Base-by-base conservation (phyloP, 2,329 filamentous ascomycete genomes). In the Plenodomus lindquistii region DNA sequence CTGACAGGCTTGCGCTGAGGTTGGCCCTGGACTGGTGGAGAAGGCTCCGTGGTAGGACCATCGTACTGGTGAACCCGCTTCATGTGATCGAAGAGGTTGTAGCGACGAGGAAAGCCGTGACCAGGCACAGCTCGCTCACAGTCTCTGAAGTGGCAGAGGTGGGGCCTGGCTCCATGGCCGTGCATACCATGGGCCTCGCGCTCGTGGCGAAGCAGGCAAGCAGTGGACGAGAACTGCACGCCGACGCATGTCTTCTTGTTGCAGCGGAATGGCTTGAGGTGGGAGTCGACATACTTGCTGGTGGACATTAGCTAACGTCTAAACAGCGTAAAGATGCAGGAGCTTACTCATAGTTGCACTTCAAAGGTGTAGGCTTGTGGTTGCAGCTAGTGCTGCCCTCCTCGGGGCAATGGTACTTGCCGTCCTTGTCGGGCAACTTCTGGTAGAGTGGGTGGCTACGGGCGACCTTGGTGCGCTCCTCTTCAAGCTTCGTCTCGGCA, bases 71-170 rank as follows among this genome's bases (percentile, higher is more conserved):
- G 93, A 7, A 97, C 92, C 54, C 93, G 87, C 77, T 91, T 90
- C 92, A 97, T 97, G 80, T 97, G 93, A 76, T 97, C 93, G 73
- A 88, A 86, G 44, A 96, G 83, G 76, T 97, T 97, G 90, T 94
- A 97, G 65, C 92, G 87, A 63, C 93, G 87, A 31, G 92, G 93
- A 69, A 97, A 97, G 62, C 93, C 93, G 71, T 93, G 91, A 63
- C 91, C 91, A 19, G 83, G 79, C 27, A 87, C 79, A 48, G 90
- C 85, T 57, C 93, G 87, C 67, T 97, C 91, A 67, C 93, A 97
- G 53, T 89, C 91, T 21, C 87, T 81, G 73, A 93, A 94, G 50
- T 86, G 84, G 82, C 93, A 97, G 42, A 94, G 83, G 71, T 93
- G 92, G 13, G 93, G 92, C 75, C 95, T 93, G 66, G 93, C 88